Base-by-base conservation (phyloP, 176 grass and related monocot genomes). In the Areca catechu region DNA sequence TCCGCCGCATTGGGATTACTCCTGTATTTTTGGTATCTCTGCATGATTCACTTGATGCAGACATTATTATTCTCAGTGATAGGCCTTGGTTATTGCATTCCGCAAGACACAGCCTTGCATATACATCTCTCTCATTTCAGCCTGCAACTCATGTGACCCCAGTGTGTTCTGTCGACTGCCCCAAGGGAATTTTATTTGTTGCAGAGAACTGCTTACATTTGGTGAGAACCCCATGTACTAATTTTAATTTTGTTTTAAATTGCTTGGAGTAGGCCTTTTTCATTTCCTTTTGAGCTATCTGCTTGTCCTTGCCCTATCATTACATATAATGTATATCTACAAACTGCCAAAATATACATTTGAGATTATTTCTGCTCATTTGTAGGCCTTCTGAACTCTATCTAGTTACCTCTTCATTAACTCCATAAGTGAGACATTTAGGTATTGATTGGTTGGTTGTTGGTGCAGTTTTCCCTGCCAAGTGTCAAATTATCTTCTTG, bases 161-260 rank as follows among this genome's bases (percentile, higher is more conserved):
- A 5, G 93, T 97, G 19, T 83, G 80, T 50, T 97, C 82, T 65
- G 25, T 62, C 65, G 93, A 97, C 58, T 97, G 86, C 59, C 93
- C 93, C 48, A 88, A 68, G 21, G 93, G 87, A 74, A 71, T 97
- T 61, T 75, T 97, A 48, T 97, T 97, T 85, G 87, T 97, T 67
- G 76, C 93, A 30, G 93, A 97, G 66, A 97, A 77, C 82, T 88
- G 87, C 65, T 79, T 97, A 71, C 78, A 97, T 80, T 83, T 97
- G 87, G 93, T 97, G 70, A 70, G 73, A 18, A 61, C 54, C 66
- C 57, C 24, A 16, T 16, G 16, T 28, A 43, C 7, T 21, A 52
- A 22, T 53, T 22, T 54, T 17, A 15, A 37, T 23, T 21, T 18
- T 24, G 24, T 24, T 6, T 51, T 43, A 43, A 43, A 43, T 43